Evolutionary conservation across 352 stramenopile genomes (phyloP), one percentile per base, ranked within the genome.

Genomic region (Phytopythium vexans): DNA sequence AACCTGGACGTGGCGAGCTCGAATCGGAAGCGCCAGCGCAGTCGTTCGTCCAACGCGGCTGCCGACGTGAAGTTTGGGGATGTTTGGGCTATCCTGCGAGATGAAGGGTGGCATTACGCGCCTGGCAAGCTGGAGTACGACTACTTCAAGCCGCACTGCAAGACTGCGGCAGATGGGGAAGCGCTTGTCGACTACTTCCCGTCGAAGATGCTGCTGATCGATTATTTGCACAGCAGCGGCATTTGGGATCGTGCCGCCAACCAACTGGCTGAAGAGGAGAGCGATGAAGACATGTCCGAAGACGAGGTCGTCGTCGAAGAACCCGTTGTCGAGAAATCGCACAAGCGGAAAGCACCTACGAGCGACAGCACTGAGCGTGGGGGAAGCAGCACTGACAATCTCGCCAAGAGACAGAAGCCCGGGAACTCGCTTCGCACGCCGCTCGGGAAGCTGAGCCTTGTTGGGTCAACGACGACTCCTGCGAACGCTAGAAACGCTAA

Each of bases 101-200:
- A 74, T 37, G 54, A 82, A 53, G 77, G 78, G 4, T 91, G 81
- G 81, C 67, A 84, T 35, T 78, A 73, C 38, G 56, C 52, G 14
- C 31, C 35, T 46, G 55, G 74, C 5, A 43, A n/a, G 6, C 62
- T 89, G 4, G 78, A 74, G 15, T 91, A 78, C 45, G 76, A 88
- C 47, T 91, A 86, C 65, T 87, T 88, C 61, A 86, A 72, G 50
- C 81, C 81, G 6, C 59, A 70, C 41, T 83, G 66, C n/a, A 51
- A 60, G 2, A 68, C 60, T 8, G 35, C 52, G n/a, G 58, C 54
- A 11, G 66, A 86, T 10, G 72, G 70, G 5, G 33, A 62, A 8
- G 47, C 47, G 40, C 64, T 62, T 31, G 53, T 73, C 9, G 78
- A 89, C 54, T 89, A 78, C 60, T 91, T 89, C 43, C 57, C 51